Conservation (phyloP, 352 stramenopile genomes). For the Phytophthora hybrid region DNA sequence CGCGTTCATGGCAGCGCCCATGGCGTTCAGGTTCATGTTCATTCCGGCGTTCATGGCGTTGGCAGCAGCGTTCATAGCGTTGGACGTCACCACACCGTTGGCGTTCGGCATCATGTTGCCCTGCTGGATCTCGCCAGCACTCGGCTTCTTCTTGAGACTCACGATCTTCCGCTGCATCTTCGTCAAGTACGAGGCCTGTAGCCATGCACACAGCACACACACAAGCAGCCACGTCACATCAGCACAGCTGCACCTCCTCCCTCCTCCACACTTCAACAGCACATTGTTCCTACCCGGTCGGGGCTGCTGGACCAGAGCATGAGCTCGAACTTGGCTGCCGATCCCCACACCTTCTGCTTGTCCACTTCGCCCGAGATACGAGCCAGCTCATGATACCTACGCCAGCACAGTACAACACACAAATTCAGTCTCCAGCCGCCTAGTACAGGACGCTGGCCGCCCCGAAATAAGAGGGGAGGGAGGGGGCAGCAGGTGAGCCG, state of each 20-base stretch:
- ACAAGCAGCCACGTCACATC: neutral
- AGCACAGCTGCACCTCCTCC: constrained; percentile 8
- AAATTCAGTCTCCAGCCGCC: neutral
- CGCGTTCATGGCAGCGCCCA: constrained; percentile 44
- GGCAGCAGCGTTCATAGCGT: constrained; percentile 36
- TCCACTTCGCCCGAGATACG: constrained; percentile 85
- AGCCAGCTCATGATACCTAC: constrained; percentile 86
- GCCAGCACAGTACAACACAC: neutral
- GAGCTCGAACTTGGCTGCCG: constrained; percentile 88
- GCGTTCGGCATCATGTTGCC: constrained; percentile 42
- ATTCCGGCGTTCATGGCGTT: constrained; percentile 42
- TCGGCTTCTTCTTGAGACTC: constrained; percentile 79
- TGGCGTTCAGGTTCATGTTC: constrained; percentile 55
- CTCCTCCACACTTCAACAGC: neutral
- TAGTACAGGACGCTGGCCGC: neutral
- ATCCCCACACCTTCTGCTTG: constrained; percentile 88
- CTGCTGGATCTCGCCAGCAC: constrained; percentile 45
- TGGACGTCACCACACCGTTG: constrained; percentile 40
- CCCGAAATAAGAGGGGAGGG: constrained; percentile 5
- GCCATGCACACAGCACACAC: constrained; percentile 7
- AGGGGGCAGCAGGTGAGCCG: constrained; percentile 5
- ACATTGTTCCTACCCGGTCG: constrained; percentile 54
- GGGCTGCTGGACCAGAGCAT: constrained; percentile 85
- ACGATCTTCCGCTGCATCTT: constrained; percentile 89
- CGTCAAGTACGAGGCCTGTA: constrained; percentile 80